A percentile compares a stretch with the other conserved stretches of the same genome.
phyloP scores from a whole-genome alignment of 2,329 filamentous ascomycete genomes.

The Arthrobotrys iridis region DNA sequence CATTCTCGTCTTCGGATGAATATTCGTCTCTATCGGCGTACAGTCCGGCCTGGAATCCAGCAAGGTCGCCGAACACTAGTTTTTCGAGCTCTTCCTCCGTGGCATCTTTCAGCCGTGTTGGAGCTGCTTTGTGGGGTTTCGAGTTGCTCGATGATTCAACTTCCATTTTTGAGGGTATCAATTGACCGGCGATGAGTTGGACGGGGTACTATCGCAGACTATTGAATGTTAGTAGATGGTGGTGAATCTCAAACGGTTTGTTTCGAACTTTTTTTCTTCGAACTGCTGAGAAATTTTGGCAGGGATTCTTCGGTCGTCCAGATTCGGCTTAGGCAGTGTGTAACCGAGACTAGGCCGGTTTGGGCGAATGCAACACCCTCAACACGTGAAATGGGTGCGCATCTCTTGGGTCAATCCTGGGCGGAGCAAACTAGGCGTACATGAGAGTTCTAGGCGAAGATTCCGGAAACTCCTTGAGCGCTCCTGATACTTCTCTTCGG shows the following conservation, averaged over 20 bases:
- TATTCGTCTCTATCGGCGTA: conserved; percentile 67
- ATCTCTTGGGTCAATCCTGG: not conserved
- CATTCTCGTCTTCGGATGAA: conserved; percentile 60
- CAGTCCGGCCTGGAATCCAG: conserved; percentile 80
- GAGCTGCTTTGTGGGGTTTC: conserved; percentile 16
- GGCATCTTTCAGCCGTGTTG: conserved; percentile 73
- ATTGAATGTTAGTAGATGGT: too few relatives aligned
- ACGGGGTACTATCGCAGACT: too few relatives aligned
- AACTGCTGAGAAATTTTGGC: conserved; percentile 50
- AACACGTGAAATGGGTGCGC: not conserved
- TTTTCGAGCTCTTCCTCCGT: conserved; percentile 87
- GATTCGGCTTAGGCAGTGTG: conserved; percentile 22
- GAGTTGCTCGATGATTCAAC: conserved; percentile 9
- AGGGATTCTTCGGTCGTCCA: conserved; percentile 7
- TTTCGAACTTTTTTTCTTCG: conserved; percentile 23
- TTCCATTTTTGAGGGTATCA: conserved; percentile 19
- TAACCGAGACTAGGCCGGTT: conserved; percentile 23
- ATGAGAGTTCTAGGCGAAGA: not conserved
- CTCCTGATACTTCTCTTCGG: too few relatives aligned
- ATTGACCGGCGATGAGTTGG: too few relatives aligned
- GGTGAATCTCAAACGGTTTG: conserved; percentile 3
- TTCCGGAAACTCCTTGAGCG: not conserved
- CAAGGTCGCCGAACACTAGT: conserved; percentile 85
- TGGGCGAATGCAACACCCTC: conserved; percentile 15
- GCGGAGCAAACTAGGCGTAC: not conserved